Conservation (phyloP, 306 rosid species). For the Psophocarpus tetragonolobus region DNA sequence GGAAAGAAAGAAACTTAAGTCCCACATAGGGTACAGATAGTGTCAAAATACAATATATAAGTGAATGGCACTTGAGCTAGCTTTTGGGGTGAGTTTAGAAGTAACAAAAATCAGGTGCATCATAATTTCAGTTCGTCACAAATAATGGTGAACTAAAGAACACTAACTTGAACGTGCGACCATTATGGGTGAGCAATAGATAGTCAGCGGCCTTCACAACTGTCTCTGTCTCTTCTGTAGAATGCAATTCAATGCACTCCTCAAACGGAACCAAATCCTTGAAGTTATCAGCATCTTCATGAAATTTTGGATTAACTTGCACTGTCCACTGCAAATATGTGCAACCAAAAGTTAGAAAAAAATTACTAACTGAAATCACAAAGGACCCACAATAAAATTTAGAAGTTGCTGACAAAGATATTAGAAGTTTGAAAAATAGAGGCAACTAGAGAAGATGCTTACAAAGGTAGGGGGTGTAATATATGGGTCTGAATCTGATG, state of each 20-base stretch:
- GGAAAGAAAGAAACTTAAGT: too few relatives aligned
- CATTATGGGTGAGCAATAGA: slow-evolving; percentile 88
- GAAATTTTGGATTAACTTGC: slow-evolving; percentile 82
- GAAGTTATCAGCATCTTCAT: slow-evolving; percentile 83
- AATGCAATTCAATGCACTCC: slow-evolving; percentile 82
- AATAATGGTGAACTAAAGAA: slow-evolving; percentile 31
- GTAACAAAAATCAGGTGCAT: neutral
- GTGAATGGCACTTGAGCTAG: too few relatives aligned
- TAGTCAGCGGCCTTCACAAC: slow-evolving; percentile 83
- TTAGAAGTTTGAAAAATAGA: neutral
- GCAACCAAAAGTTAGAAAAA: slow-evolving; percentile 19
- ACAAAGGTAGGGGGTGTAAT: neutral
- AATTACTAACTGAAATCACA: slow-evolving; percentile 1
- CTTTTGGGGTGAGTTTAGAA: too few relatives aligned
- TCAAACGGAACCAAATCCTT: slow-evolving; percentile 92
- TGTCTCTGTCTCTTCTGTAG: slow-evolving; percentile 59
- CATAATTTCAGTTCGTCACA: neutral
- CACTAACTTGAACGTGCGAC: slow-evolving; percentile 91
- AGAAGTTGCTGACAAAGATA: neutral
- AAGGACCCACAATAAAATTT: neutral
- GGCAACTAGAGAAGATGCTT: slow-evolving; percentile 20
- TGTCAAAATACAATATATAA: too few relatives aligned
- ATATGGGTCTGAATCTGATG: slow-evolving; percentile 11
- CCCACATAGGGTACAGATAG: too few relatives aligned
- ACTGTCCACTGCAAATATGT: slow-evolving; percentile 82